These are phyloP conservation scores for Ustilago tritici DNA, from an alignment of 1,284 basidiomycete species.

Conservation along the genomic window DNA sequence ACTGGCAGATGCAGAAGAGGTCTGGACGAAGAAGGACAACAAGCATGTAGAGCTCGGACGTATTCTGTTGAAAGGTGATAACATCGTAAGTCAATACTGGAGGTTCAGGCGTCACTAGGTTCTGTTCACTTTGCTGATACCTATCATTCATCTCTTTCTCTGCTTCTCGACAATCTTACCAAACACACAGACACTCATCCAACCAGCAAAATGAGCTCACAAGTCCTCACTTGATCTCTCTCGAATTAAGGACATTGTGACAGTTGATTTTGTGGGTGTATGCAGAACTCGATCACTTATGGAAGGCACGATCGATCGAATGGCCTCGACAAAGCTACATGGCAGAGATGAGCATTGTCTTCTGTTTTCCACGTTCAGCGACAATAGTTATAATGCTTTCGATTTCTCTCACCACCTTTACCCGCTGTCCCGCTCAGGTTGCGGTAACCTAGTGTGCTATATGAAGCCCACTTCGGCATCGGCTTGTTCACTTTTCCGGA, in stretches of 20 bases:
- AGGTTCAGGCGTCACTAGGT: neutral
- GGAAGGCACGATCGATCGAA: too few species aligned
- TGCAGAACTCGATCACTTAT: too few species aligned
- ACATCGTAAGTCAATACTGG: constrained; percentile 54
- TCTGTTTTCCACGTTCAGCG: neutral
- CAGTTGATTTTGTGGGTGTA: too few species aligned
- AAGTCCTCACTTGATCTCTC: neutral
- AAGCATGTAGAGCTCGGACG: constrained; percentile 62
- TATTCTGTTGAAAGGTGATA: constrained; percentile 64
- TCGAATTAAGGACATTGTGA: neutral
- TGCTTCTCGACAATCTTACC: neutral
- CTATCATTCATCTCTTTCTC: neutral
- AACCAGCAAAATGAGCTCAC: constrained; percentile 50
- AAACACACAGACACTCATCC: constrained; percentile 58
- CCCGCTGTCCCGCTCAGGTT: neutral
- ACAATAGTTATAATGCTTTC: neutral
- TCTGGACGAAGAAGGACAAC: constrained; percentile 73
- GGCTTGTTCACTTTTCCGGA: neutral
- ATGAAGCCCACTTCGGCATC: neutral
- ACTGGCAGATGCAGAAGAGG: constrained; percentile 93
- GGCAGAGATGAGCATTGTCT: neutral
- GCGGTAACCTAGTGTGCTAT: neutral
- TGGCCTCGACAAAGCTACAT: neutral
- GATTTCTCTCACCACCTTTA: neutral
- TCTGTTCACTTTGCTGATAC: neutral